Evolutionary conservation across 2,329 filamentous ascomycete species (phyloP), one percentile per base, ranked within the genome.

Genomic region (Colletotrichum cordylinicola): DNA sequence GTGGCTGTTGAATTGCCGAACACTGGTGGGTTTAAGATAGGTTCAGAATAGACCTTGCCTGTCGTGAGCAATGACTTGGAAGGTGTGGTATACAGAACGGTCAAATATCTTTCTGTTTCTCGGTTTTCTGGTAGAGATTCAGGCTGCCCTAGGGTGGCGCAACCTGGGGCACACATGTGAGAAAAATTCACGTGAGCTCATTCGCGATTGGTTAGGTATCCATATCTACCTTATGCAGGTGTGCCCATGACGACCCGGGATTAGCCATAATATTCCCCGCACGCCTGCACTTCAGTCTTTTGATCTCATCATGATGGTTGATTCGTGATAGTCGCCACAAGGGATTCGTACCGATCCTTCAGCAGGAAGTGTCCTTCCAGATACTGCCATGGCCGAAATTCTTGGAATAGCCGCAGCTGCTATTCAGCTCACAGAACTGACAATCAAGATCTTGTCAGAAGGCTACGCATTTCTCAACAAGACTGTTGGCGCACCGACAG

Each of bases 121-220:
- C 33, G 2, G 4, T 35, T 35, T 13, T 12, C 24, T 35, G 33
- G 3, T 35, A 13, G 10, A 12, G 24, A 10, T 10, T 10, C 4
- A 12, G 13, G 2, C 35, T 43, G 39, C 18, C 39, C 39, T 43
- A 43, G n/a, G 9, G 39, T n/a, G 18, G 18, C n/a, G 1, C 18
- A n/a, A 1, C 18, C 39, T n/a, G 39, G 18, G 18, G 15, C 39
- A 43, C 39, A 43, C n/a, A 43, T 43, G 39, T 43, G 1, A 8
- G 1, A 4, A 1, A 43, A 43, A 0, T 0, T n/a, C 39, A 43
- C 0, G 1, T 43, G 39, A n/a, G 39, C n/a, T n/a, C n/a, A n/a
- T 16, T 1, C 8, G 39, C 39, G 16, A 43, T 43, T 43, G 39
- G 39, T 43, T n/a, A 43, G 39, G 39, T 43, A 43, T n/a, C 16